Evolutionary conservation across 2,329 filamentous ascomycete genomes (phyloP).

Genomic region (Reticulascus tulasneorum): DNA sequence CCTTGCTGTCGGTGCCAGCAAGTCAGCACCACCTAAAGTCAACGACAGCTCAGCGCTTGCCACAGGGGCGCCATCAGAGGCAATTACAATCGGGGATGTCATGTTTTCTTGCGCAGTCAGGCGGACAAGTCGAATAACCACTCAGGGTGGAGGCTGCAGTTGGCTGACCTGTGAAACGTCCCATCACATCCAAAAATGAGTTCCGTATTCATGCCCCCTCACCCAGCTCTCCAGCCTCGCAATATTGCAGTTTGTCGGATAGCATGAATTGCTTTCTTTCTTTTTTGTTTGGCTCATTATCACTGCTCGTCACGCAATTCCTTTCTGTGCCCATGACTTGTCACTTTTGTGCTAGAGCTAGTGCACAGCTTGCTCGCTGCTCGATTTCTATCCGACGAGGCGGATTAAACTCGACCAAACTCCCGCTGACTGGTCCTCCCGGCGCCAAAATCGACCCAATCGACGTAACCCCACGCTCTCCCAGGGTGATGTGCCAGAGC

Average conservation of each 20-base stretch:
- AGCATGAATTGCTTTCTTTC: not conserved
- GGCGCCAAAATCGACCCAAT: too few relatives aligned
- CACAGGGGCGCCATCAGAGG: constrained; percentile 6
- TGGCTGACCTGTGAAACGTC: constrained; percentile 10
- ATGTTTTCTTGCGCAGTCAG: constrained; percentile 7
- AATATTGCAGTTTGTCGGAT: not conserved
- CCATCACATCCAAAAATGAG: constrained; percentile 4
- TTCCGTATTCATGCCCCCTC: not conserved
- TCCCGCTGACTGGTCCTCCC: too few relatives aligned
- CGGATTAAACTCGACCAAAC: too few relatives aligned
- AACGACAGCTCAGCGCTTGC: constrained; percentile 7
- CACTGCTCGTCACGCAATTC: constrained; percentile 5
- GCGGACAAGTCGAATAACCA: not conserved
- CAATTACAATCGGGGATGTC: constrained; percentile 5
- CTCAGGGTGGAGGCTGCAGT: constrained; percentile 3
- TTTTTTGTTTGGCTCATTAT: not conserved
- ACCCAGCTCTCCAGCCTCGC: not conserved
- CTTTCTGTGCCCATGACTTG: constrained; percentile 5
- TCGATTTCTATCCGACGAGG: too few relatives aligned
- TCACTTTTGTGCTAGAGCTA: constrained; percentile 4
- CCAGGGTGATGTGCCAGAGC: constrained; percentile 2
- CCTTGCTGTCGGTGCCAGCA: constrained; percentile 1
- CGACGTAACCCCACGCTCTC: constrained; percentile 1
- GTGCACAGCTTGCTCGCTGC: too few relatives aligned
- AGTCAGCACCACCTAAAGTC: constrained; percentile 3